phyloP scores from a whole-genome alignment of 345 rosid genomes.

The Heritiera littoralis region DNA sequence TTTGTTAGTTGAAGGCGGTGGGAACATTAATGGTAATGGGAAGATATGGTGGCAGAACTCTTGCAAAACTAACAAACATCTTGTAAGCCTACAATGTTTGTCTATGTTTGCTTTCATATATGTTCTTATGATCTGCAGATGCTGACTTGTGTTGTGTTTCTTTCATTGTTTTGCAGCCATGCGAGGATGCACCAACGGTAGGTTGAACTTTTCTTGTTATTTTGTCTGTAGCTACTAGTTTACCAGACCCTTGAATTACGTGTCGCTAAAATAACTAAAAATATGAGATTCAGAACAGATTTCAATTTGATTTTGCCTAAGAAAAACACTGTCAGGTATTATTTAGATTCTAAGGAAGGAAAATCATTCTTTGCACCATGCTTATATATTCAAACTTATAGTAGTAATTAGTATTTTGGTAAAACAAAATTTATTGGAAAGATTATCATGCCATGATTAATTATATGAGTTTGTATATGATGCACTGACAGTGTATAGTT shows the following conservation, averaged over 20 bases:
- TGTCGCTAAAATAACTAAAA: neutral
- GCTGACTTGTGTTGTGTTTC: neutral
- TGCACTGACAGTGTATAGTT: too few relatives aligned
- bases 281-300: neutral
- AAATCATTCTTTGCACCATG: neutral
- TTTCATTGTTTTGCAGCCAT: conserved; percentile 49
- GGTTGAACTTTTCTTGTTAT: conserved; percentile 10
- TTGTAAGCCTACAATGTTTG: conserved; percentile 36
- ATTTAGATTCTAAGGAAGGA: neutral
- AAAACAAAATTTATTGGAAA: too few relatives aligned
- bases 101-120: neutral
- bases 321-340: too few relatives aligned
- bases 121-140: neutral
- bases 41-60: conserved; percentile 87
- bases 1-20: conserved; percentile 62
- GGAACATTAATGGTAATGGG: conserved; percentile 74
- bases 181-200: conserved; percentile 84
- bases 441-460: too few relatives aligned
- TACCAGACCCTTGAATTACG: too few relatives aligned
- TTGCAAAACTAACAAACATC: conserved; percentile 67
- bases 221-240: neutral
- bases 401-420: too few relatives aligned
- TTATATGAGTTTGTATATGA: too few relatives aligned
- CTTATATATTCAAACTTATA: too few relatives aligned
- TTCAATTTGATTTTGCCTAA: too few relatives aligned